Evolutionary conservation across 768 basidiomycete genomes (phyloP), one percentile per base, ranked within the genome.

Genomic region (Kwoniella dejecticola): DNA sequence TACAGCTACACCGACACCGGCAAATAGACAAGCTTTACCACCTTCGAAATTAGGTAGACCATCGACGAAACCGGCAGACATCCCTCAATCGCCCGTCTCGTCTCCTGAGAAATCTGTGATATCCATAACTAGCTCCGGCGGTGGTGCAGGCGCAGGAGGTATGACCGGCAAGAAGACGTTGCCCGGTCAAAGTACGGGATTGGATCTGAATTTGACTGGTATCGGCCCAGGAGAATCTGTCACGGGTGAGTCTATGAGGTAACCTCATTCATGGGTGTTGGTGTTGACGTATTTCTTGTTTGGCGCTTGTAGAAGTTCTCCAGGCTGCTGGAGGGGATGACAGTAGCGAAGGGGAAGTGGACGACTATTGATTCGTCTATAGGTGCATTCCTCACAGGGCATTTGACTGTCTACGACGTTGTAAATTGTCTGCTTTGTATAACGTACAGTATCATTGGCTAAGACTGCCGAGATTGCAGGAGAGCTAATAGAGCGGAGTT

Each of bases 11-110:
- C 57, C 60, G 15, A 63, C 59, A 5, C 60, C 68, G 6, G 41
- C 62, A 8, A 60, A 66, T 42, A 63, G 44, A 23, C 41, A 62
- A 4, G 49, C 63, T 8, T 56, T 69, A 17, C 68, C 66, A 27
- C 71, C 71, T 19, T 73, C 71, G 44, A 67, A 67, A 38, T 61
- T 73, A 7, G 71, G 71, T n/a, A 63, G 67, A 57, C 68, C 71
- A 44, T 68, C 71, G 11, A 69, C 68, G 15, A 62, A 52, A 47
- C 62, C 42, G 15, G 53, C 19, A n/a, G 40, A 53, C 8, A 27
- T 24, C 19, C 26, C 52, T 19, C 29, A 31, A 29, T 53, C 62
- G 15, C 49, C 56, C 2, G 29, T 8, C 21, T 63, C 49, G 2
- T 57, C 55, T 12, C 62, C 62, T 41, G 48, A 33, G 11, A 63